Percentiles rank a stretch among this genome's conserved stretches.
These are phyloP conservation scores for Pleoardoris graminearum DNA, from an alignment of 2,329 filamentous ascomycete species.

Conservation along the genomic window DNA sequence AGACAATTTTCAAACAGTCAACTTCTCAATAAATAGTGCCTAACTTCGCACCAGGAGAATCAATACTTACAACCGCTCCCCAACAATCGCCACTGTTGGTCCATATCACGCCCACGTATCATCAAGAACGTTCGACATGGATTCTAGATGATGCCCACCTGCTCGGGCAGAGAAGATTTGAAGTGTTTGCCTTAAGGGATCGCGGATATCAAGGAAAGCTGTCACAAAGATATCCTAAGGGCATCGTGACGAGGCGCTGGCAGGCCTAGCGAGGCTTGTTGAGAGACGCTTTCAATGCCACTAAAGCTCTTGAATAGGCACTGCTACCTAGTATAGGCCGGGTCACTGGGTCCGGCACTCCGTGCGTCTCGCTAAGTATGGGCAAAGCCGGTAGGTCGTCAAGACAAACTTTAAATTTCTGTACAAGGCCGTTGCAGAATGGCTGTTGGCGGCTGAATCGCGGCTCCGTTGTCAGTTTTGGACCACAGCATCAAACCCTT, in stretches of 20 bases:
- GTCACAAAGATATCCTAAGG: neutral
- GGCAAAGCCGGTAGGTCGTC: no score
- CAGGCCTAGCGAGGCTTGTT: neutral
- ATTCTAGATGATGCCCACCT: neutral
- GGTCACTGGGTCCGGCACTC: no score
- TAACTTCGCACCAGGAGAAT: neutral
- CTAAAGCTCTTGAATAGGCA: no score
- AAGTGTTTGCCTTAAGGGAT: neutral
- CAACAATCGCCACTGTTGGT: slow-evolving; percentile 39
- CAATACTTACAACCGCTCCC: slow-evolving; percentile 42
- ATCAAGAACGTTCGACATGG: slow-evolving; percentile 27
- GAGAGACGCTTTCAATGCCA: no score
- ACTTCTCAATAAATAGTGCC: neutral
- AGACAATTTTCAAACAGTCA: slow-evolving; percentile 24
- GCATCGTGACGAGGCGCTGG: neutral
- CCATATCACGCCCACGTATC: slow-evolving; percentile 49
- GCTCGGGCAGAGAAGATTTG: neutral
- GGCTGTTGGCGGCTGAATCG: no score
- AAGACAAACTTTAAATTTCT: no score
- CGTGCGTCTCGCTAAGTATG: no score
- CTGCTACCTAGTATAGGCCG: no score
- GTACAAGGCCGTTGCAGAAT: no score
- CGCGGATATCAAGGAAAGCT: neutral
- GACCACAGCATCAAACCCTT: no score
- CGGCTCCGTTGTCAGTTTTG: no score